Evolutionary conservation across 305 asterid genomes (phyloP), one percentile per base, ranked within the genome.

Genomic region (Vinca major): DNA sequence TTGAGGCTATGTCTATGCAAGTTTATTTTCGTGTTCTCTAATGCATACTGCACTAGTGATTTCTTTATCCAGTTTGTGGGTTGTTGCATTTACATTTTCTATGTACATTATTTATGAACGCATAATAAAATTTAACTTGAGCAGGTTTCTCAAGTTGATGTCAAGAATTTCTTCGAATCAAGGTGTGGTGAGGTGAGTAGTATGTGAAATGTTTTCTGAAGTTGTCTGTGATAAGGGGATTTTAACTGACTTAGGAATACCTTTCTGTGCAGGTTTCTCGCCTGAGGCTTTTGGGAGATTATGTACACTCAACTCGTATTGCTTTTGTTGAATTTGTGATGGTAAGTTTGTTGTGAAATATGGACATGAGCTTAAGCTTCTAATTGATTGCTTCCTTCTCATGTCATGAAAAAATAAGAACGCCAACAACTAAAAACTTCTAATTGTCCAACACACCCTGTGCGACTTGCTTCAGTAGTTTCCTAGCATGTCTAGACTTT

Each of bases 251-350:
- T 17, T 2, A 40, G 52, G 67, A 63, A 10, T 20, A 56, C 66
- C 50, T 37, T 37, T 57, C 66, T 78, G 74, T 78, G 74, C 82
- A 91, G 98, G 98, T 92, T 79, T 89, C 98, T 69, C 92, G 95
- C 58, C 83, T 92, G 80, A 88, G 92, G 95, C 96, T 92, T 77
- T 80, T 89, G 83, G 96, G 98, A 66, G 98, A 92, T 80, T 90
- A 89, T 75, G 83, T 88, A 86, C 96, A 89, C 83, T 86, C 92
- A 40, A 89, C 95, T 47, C 82, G 96, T 63, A 92, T 92, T 75
- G 98, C 96, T 70, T 92, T 92, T 77, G 96, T 92, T 67, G 96
- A 92, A 71, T 92, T 92, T 78, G 75, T 56, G 73, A 79, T 84
- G 92, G 96, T 91, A 84, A 33, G 85, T 64, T 16, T 54, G 37